Percentiles rank a stretch among this genome's conserved stretches.
phyloP scores from a whole-genome alignment of 1,284 basidiomycete genomes.

The Irpex sp. region DNA sequence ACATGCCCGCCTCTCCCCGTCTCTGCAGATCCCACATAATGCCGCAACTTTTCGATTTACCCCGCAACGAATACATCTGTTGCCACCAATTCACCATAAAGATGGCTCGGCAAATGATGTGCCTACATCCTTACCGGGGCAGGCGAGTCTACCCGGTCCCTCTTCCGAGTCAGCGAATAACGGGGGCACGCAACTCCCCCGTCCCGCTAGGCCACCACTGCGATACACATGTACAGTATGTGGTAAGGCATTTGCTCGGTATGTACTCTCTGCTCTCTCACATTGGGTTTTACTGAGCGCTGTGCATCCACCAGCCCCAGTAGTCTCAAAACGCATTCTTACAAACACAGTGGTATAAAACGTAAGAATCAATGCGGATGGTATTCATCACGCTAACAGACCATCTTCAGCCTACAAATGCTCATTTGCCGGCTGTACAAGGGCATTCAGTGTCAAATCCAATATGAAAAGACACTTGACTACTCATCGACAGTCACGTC shows the following conservation, averaged over 20 bases:
- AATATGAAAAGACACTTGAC: slow-evolving; percentile 6
- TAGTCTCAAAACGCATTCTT: not conserved
- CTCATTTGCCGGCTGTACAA: not conserved
- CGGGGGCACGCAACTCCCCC: not conserved
- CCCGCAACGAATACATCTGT: too few relatives aligned
- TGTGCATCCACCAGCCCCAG: not conserved
- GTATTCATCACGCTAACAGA: not conserved
- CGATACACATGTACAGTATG: slow-evolving; percentile 2
- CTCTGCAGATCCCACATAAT: too few relatives aligned
- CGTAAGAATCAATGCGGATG: not conserved
- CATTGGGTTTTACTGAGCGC: not conserved
- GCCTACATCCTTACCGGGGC: too few relatives aligned
- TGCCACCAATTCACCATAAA: too few relatives aligned
- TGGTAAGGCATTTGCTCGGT: slow-evolving; percentile 1
- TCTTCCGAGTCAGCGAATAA: too few relatives aligned
- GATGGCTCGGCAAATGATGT: too few relatives aligned
- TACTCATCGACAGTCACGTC: not conserved
- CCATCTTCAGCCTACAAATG: slow-evolving; percentile 1
- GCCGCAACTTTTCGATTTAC: too few relatives aligned
- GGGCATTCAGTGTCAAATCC: slow-evolving; percentile 4
- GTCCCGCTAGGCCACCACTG: not conserved
- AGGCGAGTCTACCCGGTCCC: too few relatives aligned
- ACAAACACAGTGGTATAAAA: slow-evolving; percentile 1
- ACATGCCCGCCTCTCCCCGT: too few relatives aligned
- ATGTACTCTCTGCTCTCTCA: not conserved